A percentile compares a stretch with the other conserved stretches of the same genome.
Evolutionary conservation across 371 early-diverging fungal species (phyloP).

Genomic region (Syncephalastrum monosporum): DNA sequence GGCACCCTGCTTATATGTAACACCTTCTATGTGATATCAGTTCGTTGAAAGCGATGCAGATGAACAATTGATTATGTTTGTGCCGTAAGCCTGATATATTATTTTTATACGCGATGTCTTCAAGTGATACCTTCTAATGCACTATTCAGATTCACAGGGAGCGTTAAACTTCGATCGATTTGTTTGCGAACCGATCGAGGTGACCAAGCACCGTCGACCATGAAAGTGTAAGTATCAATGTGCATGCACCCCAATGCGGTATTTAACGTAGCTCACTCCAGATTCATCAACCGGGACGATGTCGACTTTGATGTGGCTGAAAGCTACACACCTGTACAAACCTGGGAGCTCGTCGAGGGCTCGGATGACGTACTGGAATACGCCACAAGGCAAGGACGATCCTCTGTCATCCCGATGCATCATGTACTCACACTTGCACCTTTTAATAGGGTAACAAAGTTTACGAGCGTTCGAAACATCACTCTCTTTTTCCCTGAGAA

Average conservation of each 20-base stretch:
- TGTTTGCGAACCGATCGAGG: constrained; percentile 69
- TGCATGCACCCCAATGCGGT: not conserved
- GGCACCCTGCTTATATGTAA: not conserved
- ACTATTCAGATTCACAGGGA: constrained; percentile 73
- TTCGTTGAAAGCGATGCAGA: constrained; percentile 86
- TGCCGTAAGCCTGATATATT: constrained; percentile 67
- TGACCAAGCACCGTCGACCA: constrained; percentile 64
- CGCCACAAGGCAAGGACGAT: constrained; percentile 39
- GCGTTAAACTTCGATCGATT: constrained; percentile 89
- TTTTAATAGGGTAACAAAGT: constrained; percentile 70
- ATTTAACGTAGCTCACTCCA: constrained; percentile 15
- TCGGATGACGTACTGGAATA: constrained; percentile 69
- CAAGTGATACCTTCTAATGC: not conserved
- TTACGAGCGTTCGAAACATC: constrained; percentile 76
- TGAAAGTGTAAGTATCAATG: constrained; percentile 67
- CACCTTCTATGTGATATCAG: constrained; percentile 23
- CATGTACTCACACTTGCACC: not conserved
- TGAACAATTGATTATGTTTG: constrained; percentile 83
- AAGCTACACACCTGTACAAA: constrained; percentile 66
- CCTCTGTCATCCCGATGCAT: not conserved
- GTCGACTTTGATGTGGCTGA: constrained; percentile 90
- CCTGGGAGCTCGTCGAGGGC: constrained; percentile 73
- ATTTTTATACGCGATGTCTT: not conserved
- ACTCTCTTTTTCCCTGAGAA: constrained; percentile 83
- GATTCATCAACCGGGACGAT: constrained; percentile 87